Conservation (phyloP, 345 rosid species). For the Populus pruinosa region DNA sequence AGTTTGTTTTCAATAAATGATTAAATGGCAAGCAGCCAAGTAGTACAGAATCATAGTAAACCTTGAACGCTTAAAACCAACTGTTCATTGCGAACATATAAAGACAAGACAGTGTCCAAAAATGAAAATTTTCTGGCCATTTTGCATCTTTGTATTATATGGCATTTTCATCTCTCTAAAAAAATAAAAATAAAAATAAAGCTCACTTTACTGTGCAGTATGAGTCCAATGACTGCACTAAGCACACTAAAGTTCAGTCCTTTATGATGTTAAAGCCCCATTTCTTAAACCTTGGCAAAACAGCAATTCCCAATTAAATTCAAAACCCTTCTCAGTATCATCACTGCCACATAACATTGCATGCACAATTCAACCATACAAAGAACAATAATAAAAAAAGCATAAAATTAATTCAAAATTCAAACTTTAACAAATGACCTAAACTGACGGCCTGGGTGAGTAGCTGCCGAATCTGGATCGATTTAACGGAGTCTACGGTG, state of each 20-base stretch:
- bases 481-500: constrained; percentile 65
- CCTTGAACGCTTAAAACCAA: background rate
- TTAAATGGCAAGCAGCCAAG: background rate
- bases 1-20: background rate
- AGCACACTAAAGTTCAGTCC: background rate
- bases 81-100: background rate
- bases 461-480: constrained; percentile 80
- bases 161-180: background rate
- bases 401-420: background rate
- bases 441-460: constrained; percentile 77
- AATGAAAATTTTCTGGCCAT: background rate
- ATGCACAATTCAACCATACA: background rate
- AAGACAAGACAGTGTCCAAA: background rate
- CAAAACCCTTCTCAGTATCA: background rate
- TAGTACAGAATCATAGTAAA: background rate
- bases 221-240: background rate
- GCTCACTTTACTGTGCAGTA: background rate
- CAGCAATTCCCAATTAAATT: background rate
- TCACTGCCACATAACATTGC: background rate
- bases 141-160: background rate
- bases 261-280: background rate
- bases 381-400: background rate
- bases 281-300: background rate
- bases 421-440: constrained; percentile 36
- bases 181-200: background rate